phyloP scores from a whole-genome alignment of 1,284 basidiomycete genomes.

The Sparassis latifolia region DNA sequence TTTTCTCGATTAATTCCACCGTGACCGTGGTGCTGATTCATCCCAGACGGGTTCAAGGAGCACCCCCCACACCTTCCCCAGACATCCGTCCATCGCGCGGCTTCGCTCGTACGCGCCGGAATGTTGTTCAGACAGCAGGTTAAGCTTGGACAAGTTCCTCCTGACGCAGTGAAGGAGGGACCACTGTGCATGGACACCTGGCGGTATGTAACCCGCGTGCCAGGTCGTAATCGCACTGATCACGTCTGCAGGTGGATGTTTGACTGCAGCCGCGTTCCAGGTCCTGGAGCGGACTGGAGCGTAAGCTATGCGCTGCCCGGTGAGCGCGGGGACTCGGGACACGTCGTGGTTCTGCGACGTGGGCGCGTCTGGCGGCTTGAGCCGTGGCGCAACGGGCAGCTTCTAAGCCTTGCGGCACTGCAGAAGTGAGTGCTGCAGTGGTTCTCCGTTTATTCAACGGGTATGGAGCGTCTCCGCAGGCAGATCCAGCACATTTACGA shows the following conservation, averaged over 20 bases:
- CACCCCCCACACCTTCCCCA: slow-evolving; percentile 56
- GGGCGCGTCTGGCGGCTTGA: slow-evolving; percentile 77
- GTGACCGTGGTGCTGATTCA: not conserved
- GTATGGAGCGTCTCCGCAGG: slow-evolving; percentile 27
- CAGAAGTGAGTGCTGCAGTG: slow-evolving; percentile 40
- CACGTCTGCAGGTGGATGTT: slow-evolving; percentile 74
- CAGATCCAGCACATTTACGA: slow-evolving; percentile 74
- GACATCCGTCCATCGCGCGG: slow-evolving; percentile 66
- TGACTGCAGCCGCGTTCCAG: slow-evolving; percentile 83
- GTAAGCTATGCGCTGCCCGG: slow-evolving; percentile 59
- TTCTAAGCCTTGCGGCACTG: slow-evolving; percentile 67
- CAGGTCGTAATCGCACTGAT: not conserved
- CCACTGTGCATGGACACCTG: slow-evolving; percentile 87
- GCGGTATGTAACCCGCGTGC: slow-evolving; percentile 38
- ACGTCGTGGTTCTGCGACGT: slow-evolving; percentile 73
- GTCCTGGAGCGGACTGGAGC: slow-evolving; percentile 68
- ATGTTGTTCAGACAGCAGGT: slow-evolving; percentile 69
- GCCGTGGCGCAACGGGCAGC: slow-evolving; percentile 44
- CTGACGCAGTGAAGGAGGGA: slow-evolving; percentile 70
- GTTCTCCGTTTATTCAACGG: not conserved
- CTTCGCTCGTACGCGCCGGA: slow-evolving; percentile 59
- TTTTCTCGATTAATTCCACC: not conserved
- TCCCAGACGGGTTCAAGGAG: slow-evolving; percentile 64
- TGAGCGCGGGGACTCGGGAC: slow-evolving; percentile 61
- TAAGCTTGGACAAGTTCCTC: slow-evolving; percentile 59